Base-by-base conservation (phyloP, 129 eudicot species). In the Artemisia argyi region DNA sequence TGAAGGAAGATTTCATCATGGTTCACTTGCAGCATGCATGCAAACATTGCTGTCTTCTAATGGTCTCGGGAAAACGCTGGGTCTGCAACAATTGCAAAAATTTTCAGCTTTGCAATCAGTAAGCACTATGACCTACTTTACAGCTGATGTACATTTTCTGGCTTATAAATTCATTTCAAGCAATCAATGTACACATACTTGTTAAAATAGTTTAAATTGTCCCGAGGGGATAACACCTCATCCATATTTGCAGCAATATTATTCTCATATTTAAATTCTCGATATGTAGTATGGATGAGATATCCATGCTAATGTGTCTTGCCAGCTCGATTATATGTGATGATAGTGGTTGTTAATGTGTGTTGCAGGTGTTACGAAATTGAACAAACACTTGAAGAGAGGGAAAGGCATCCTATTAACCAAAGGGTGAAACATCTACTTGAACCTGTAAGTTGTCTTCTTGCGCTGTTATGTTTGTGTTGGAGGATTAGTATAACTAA, bases 1-100 rank as follows among this genome's bases (percentile, higher is more conserved):
- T 91, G 97, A 95, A 95, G 85, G 99, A 95, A 72, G 99, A 95
- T 81, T 95, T 95, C 73, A 95, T 95, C 72, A 91, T 95, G 99
- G 99, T 91, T 54, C 99, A 95, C 85, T 82, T 95, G 91, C 97
- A 90, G 83, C 92, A 95, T 77, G 44, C 97, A 12, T 95, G 99
- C 85, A 82, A 83, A 54, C 99, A 91, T 55, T 95, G 99, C 75
- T 91, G 97, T 81, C 69, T 82, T 59, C 81, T 91, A 7, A 91
- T 95, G 96, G 96, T 87, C 15, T 79, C 87, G 13, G 99, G 99
- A 61, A 88, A 74, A 57, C 96, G 97, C 68, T 95, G 99, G 99
- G 86, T 78, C 65, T 95, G 99, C 87, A 76, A 64, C 62, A 89
- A 83, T 60, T 95, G 99, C 82, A 88, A 86, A 80, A 88, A 83